phyloP scores from a whole-genome alignment of 805 yeast species.

The Lachancea sp. region DNA sequence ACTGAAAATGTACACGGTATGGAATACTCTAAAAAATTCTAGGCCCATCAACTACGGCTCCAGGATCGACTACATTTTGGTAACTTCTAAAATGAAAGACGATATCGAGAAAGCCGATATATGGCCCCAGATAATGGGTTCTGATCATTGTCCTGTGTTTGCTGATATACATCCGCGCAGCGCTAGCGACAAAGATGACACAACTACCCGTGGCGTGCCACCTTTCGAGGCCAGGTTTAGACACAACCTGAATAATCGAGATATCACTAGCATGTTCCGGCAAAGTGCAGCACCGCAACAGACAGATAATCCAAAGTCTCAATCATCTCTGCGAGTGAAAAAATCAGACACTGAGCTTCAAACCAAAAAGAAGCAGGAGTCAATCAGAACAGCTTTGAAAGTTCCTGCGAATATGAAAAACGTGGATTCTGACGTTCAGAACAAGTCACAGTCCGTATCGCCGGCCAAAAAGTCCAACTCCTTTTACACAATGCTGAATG shows the following conservation, averaged over 20 bases:
- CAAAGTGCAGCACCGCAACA: neutral
- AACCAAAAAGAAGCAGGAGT: neutral
- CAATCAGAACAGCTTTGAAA: neutral
- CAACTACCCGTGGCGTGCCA: constrained; percentile 17
- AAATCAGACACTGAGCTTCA: neutral
- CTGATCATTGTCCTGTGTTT: constrained; percentile 91
- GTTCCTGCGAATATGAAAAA: neutral
- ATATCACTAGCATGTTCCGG: constrained; percentile 34
- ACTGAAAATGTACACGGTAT: constrained; percentile 73
- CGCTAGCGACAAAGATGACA: neutral
- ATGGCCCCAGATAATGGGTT: constrained; percentile 69
- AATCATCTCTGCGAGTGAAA: neutral
- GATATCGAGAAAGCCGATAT: constrained; percentile 40
- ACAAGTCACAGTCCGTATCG: constrained; percentile 1
- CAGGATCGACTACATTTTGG: constrained; percentile 71
- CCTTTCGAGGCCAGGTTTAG: constrained; percentile 49
- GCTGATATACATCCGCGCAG: constrained; percentile 46
- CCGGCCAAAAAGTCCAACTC: constrained; percentile 1
- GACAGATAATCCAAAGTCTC: neutral
- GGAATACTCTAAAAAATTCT: constrained; percentile 77
- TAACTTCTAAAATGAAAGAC: constrained; percentile 36
- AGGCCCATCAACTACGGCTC: constrained; percentile 84
- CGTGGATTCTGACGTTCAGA: neutral
- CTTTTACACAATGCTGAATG: constrained; percentile 1
- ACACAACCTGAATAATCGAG: constrained; percentile 37